Evolutionary conservation across 345 rosid species (phyloP), one percentile per base, ranked within the genome.

Genomic region (Acer negundo): DNA sequence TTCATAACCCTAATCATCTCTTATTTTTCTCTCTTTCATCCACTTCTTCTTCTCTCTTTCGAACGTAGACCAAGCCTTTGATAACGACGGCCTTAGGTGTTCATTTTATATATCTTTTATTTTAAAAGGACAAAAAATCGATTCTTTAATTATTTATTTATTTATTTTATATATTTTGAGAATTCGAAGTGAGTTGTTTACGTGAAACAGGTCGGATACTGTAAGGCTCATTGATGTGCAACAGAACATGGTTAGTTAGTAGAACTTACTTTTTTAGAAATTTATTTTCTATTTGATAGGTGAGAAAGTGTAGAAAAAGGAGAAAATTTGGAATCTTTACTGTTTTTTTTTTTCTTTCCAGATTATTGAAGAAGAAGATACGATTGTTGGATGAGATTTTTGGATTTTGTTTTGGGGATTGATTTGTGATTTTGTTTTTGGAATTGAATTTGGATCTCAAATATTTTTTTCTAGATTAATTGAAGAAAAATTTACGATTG

Each of bases 211-310:
- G 89, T 91, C 98, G 28, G 78, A 80, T 84, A 79, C 87, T 23
- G 98, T 95, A 73, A 89, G 98, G 80, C 91, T 95, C 13, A 91
- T 95, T 58, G 94, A 91, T 78, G 84, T 77, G 63, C 61, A 90
- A 79, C 97, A 93, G 68, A 88, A 90, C 77, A 93, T 95, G 98
- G 99, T 95, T 78, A 77, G 92, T 81, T 58, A 15, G 12, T n/a
- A 19, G 7, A 51, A 22, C 9, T 10, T 38, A 42, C 46, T 38
- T 11, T 8, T 46, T 31, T 42, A 17, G 17, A 26, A 16, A 19
- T 42, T 10, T 13, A 3, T 42, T 16, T 69, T 74, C 38, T 76
- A 59, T 80, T 80, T 78, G 73, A 56, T 49, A 15, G 58, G 23
- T 44, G 58, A 74, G 59, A 70, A 58, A 66, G 10, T 53, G 23